Conservation (phyloP, 768 basidiomycete species). For the Boletus pseudo-olivaceus region DNA sequence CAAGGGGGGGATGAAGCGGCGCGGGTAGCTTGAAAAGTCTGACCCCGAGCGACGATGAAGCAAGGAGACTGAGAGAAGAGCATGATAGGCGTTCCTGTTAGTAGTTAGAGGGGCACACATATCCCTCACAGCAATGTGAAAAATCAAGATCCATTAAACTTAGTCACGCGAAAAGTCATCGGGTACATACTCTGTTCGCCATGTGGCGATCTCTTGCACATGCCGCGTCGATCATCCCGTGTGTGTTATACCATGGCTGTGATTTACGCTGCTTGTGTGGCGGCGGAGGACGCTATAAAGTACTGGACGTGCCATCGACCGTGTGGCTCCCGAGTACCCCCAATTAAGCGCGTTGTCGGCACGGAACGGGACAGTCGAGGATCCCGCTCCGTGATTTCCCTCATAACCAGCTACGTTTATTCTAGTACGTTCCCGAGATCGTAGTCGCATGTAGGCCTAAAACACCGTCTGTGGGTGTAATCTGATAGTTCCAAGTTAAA, state of each 20-base stretch:
- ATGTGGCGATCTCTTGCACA: background rate
- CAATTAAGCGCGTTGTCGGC: background rate
- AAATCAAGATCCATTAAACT: background rate
- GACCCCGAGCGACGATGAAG: too few relatives aligned
- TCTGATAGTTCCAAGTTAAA: background rate
- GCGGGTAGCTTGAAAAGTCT: too few relatives aligned
- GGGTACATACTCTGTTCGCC: background rate
- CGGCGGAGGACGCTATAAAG: background rate
- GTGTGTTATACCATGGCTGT: background rate
- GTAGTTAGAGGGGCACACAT: background rate
- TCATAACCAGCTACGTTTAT: background rate
- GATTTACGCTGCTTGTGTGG: background rate
- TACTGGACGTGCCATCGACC: too few relatives aligned
- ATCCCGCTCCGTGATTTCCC: background rate
- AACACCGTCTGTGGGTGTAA: background rate
- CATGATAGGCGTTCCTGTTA: background rate
- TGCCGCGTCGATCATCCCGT: conserved; percentile 4
- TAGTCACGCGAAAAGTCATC: too few relatives aligned
- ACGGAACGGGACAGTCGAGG: background rate
- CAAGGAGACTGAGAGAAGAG: too few relatives aligned
- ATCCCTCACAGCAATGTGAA: background rate
- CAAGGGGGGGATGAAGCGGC: too few relatives aligned
- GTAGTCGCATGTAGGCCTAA: background rate
- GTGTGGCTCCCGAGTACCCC: background rate
- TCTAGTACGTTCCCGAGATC: background rate